phyloP scores from a whole-genome alignment of 331 rosid species.

The Erythrophleum ivorense region DNA sequence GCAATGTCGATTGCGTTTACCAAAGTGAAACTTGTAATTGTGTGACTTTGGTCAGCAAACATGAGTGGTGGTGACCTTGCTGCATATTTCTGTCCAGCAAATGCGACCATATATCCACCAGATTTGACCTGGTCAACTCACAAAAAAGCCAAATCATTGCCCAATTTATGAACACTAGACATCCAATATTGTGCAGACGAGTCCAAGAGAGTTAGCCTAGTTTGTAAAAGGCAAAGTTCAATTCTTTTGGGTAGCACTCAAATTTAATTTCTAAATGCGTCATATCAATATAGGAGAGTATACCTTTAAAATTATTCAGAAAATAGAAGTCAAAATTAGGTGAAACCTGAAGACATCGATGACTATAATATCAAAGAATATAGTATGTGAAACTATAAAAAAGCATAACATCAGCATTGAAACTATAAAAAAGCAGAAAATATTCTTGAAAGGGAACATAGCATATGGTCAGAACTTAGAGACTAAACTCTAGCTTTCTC shows the following conservation, averaged over 20 bases:
- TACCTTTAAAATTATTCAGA: too few species aligned
- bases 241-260: not conserved
- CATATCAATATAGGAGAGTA: too few species aligned
- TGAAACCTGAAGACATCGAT: too few species aligned
- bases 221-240: not conserved
- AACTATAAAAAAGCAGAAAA: not conserved
- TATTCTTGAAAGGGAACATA: not conserved
- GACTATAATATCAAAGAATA: not conserved
- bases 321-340: not conserved
- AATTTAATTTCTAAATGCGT: too few species aligned
- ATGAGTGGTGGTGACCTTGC: conserved; percentile 83
- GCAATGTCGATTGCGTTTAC: conserved; percentile 48
- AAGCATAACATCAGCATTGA: not conserved
- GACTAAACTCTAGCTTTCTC: not conserved
- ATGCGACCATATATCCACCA: conserved; percentile 85
- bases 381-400: not conserved
- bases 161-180: not conserved
- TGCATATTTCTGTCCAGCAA: conserved; percentile 92
- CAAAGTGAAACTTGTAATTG: conserved; percentile 83
- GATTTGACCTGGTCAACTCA: conserved; percentile 38
- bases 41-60: conserved; percentile 60
- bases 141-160: not conserved
- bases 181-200: not conserved
- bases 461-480: not conserved
- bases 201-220: not conserved